A percentile compares a stretch with the other conserved stretches of the same genome.
Conservation (phyloP, 371 early-diverging fungal genomes). For the Saksenaea oblongispora region DNA sequence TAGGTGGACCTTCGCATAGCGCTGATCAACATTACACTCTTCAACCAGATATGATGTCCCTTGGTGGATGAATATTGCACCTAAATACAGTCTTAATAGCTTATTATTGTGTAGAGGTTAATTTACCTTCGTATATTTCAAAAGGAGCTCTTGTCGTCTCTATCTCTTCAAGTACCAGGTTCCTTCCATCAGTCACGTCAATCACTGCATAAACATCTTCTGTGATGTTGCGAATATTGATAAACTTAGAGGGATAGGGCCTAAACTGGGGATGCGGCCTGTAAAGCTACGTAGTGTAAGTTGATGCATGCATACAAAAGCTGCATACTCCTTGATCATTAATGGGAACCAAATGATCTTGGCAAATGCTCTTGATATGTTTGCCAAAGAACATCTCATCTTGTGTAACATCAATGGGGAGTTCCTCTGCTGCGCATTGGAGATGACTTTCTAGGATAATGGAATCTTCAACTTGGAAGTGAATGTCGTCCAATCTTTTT, state of each 20-base stretch:
- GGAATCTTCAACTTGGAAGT: slow-evolving; percentile 40
- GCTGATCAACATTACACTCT: slow-evolving; percentile 53
- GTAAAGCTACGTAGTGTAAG: slow-evolving; percentile 29
- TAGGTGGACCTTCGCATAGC: slow-evolving; percentile 48
- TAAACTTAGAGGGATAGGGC: slow-evolving; percentile 48
- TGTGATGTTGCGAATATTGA: slow-evolving; percentile 49
- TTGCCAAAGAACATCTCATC: slow-evolving; percentile 50
- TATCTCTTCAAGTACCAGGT: slow-evolving; percentile 55
- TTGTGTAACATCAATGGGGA: slow-evolving; percentile 27
- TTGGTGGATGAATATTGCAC: slow-evolving; percentile 64
- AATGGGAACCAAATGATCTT: slow-evolving; percentile 28
- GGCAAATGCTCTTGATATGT: slow-evolving; percentile 19
- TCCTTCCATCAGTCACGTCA: slow-evolving; percentile 46
- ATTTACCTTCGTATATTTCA: slow-evolving; percentile 58
- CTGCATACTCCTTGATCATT: slow-evolving; percentile 13
- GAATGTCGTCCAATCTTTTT: slow-evolving; percentile 32
- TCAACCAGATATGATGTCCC: slow-evolving; percentile 57
- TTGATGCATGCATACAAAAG: not conserved
- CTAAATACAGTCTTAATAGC: slow-evolving; percentile 10
- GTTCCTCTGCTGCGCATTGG: slow-evolving; percentile 69
- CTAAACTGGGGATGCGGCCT: slow-evolving; percentile 45
- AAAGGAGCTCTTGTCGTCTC: slow-evolving; percentile 56
- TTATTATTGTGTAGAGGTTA: not conserved
- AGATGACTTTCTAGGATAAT: slow-evolving; percentile 55
- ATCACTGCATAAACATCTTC: slow-evolving; percentile 54